Evolutionary conservation across 2,329 filamentous ascomycete genomes (phyloP).

Genomic region (Cadophora malorum): DNA sequence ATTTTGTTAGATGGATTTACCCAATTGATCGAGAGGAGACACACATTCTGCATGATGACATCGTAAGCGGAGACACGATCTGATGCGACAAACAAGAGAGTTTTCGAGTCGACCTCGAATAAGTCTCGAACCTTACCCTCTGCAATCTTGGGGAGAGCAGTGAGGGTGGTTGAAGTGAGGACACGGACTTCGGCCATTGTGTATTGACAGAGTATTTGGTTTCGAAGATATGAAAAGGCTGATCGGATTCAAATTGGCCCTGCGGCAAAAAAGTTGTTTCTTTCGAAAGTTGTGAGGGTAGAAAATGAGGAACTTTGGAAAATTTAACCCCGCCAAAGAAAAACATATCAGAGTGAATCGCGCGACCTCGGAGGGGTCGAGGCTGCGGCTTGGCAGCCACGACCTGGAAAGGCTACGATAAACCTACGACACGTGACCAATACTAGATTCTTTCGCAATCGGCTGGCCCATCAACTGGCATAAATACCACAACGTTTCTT

Average conservation of each 20-base stretch:
- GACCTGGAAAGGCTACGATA: background rate
- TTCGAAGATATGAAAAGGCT: background rate
- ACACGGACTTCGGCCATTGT: slow-evolving; percentile 15
- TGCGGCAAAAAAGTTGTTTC: background rate
- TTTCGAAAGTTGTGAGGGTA: background rate
- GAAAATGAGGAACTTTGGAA: background rate
- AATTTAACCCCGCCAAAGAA: background rate
- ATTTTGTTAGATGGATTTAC: slow-evolving; percentile 46
- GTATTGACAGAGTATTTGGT: background rate
- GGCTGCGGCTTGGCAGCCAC: no score
- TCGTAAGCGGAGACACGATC: slow-evolving; percentile 97
- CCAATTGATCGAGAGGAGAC: slow-evolving; percentile 51
- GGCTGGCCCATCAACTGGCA: background rate
- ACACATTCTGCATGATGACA: slow-evolving; percentile 82
- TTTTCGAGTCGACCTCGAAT: slow-evolving; percentile 72
- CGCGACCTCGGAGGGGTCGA: background rate
- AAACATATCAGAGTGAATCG: no score
- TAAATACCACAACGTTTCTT: background rate
- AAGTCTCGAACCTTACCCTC: slow-evolving; percentile 79
- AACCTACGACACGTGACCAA: background rate
- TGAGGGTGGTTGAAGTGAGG: slow-evolving; percentile 33
- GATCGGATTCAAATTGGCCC: background rate
- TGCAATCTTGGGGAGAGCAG: slow-evolving; percentile 39
- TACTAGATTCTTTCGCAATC: background rate
- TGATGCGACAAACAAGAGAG: slow-evolving; percentile 81